These are phyloP conservation scores for Trichoderma asperelloides DNA, from an alignment of 495 filamentous ascomycete species.

Conservation along the genomic window DNA sequence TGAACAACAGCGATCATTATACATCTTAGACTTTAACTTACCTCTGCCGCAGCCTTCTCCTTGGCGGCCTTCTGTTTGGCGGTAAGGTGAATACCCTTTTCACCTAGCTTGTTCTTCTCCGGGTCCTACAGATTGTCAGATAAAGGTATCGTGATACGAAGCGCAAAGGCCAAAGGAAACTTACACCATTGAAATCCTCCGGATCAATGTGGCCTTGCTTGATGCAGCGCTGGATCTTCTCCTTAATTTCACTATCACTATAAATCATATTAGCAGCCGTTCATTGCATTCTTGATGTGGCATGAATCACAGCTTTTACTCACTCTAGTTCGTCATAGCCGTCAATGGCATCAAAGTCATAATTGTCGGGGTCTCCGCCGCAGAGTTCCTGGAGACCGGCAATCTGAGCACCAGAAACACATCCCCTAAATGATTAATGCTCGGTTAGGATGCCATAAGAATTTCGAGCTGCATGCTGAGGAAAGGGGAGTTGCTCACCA, in stretches of 20 bases:
- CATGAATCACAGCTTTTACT: constrained; percentile 11
- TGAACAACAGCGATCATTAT: background rate
- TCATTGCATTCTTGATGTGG: background rate
- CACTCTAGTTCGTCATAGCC: constrained; percentile 62
- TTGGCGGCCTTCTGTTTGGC: constrained; percentile 33
- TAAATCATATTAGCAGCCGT: constrained; percentile 10
- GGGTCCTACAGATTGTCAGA: constrained; percentile 44
- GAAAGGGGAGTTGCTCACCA: constrained; percentile 48
- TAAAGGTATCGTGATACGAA: background rate
- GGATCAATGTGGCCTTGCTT: constrained; percentile 64
- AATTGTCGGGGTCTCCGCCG: constrained; percentile 24
- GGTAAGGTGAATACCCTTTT: constrained; percentile 46
- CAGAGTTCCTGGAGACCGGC: constrained; percentile 43
- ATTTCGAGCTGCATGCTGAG: background rate
- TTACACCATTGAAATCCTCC: constrained; percentile 71
- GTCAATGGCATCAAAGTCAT: constrained; percentile 45
- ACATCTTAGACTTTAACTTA: constrained; percentile 12
- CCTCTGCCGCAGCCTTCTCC: constrained; percentile 23
- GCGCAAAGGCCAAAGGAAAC: constrained; percentile 17
- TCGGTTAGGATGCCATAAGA: background rate
- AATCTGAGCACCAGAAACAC: constrained; percentile 58
- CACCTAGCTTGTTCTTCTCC: constrained; percentile 58
- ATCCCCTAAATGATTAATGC: constrained; percentile 51
- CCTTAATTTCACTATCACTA: constrained; percentile 40
- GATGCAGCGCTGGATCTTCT: constrained; percentile 54